These are phyloP conservation scores for Cytospora piceicola DNA, from an alignment of 2,329 filamentous ascomycete genomes.

Conservation along the genomic window DNA sequence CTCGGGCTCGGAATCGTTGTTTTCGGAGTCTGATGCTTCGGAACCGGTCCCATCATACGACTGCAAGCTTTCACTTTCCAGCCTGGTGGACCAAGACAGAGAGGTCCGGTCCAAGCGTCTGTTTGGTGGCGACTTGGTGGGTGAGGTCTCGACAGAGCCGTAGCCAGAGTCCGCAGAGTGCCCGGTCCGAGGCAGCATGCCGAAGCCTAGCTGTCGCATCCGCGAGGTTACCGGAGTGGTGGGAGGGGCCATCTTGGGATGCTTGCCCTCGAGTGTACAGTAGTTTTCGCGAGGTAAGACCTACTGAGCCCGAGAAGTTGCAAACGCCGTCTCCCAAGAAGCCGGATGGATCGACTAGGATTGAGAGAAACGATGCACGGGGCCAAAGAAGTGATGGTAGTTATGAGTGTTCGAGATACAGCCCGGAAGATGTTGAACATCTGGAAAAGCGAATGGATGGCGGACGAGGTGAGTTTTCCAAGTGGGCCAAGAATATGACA, in stretches of 20 bases:
- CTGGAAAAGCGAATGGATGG: slow-evolving; percentile 16
- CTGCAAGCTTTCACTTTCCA: slow-evolving; percentile 6
- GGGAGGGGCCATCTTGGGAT: slow-evolving; percentile 13
- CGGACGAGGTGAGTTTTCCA: background rate
- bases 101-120: slow-evolving; percentile 1
- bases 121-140: background rate
- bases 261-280: background rate
- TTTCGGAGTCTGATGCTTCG: slow-evolving; percentile 16
- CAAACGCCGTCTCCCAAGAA: background rate
- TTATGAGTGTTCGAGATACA: slow-evolving; percentile 4
- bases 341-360: background rate
- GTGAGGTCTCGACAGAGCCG: slow-evolving; percentile 28
- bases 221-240: slow-evolving; percentile 16
- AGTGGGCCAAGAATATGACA: slow-evolving; percentile 7
- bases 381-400: background rate
- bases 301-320: background rate
- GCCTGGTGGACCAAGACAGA: slow-evolving; percentile 12
- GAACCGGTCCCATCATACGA: slow-evolving; percentile 29
- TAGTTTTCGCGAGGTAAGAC: background rate
- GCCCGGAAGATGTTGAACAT: background rate
- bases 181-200: slow-evolving; percentile 10
- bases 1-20: background rate
- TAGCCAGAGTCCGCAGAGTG: slow-evolving; percentile 31
- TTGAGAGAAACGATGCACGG: slow-evolving; percentile 8
- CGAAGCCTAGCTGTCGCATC: slow-evolving; percentile 15